These are phyloP conservation scores for Suillus hirtellus DNA, from an alignment of 768 basidiomycete genomes.

Conservation along the genomic window DNA sequence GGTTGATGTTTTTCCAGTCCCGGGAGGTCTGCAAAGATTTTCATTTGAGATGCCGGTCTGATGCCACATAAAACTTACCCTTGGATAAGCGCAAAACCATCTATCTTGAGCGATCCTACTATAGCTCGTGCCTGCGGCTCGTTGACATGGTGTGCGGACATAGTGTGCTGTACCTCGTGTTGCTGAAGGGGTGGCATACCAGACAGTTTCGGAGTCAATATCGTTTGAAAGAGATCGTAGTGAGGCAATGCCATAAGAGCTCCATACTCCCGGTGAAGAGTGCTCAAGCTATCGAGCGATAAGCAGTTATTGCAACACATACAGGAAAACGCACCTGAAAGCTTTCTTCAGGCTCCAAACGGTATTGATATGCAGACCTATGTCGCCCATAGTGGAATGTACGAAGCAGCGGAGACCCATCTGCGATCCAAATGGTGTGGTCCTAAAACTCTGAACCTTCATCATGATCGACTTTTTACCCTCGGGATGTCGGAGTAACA, in stretches of 20 bases:
- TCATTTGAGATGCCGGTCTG: slow-evolving; percentile 1
- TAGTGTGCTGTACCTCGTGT: slow-evolving; percentile 60
- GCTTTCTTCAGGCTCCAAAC: slow-evolving; percentile 79
- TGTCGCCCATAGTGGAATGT: slow-evolving; percentile 44
- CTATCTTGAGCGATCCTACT: slow-evolving; percentile 61
- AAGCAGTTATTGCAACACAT: slow-evolving; percentile 3
- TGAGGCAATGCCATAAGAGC: slow-evolving; percentile 81
- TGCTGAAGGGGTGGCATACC: slow-evolving; percentile 43
- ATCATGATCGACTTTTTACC: slow-evolving; percentile 61
- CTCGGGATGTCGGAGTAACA: slow-evolving; percentile 69
- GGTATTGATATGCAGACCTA: slow-evolving; percentile 62
- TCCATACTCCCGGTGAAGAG: slow-evolving; percentile 88
- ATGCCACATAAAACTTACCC: slow-evolving; percentile 56
- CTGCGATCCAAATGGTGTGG: slow-evolving; percentile 47
- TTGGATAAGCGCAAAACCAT: slow-evolving; percentile 91
- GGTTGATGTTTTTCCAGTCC: slow-evolving; percentile 98
- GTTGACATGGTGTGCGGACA: slow-evolving; percentile 76
- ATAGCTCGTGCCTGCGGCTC: slow-evolving; percentile 95
- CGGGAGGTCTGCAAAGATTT: slow-evolving; percentile 71
- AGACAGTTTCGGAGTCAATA: slow-evolving; percentile 69
- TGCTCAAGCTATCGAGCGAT: slow-evolving; percentile 66
- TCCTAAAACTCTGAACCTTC: slow-evolving; percentile 59
- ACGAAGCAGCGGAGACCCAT: slow-evolving; percentile 60
- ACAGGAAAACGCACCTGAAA: slow-evolving; percentile 56
- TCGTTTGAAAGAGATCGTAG: slow-evolving; percentile 73